These are phyloP conservation scores for Fusarium lyarnte DNA, from an alignment of 2,329 filamentous ascomycete species.

Conservation along the genomic window DNA sequence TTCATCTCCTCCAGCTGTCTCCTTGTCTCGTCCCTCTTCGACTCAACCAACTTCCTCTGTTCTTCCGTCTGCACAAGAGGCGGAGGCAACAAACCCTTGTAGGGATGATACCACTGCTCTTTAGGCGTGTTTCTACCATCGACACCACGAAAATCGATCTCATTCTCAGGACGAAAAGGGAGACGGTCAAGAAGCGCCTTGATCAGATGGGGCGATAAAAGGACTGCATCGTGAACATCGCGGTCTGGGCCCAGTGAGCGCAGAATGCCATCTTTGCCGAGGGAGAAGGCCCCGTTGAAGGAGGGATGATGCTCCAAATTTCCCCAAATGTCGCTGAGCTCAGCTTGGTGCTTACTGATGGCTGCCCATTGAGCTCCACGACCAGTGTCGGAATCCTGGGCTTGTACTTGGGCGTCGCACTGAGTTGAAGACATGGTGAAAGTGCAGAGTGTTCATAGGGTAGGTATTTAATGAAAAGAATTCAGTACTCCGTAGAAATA, in stretches of 20 bases:
- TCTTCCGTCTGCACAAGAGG: background rate
- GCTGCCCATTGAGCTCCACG: background rate
- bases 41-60: background rate
- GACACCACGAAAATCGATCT: background rate
- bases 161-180: background rate
- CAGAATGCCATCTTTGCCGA: background rate
- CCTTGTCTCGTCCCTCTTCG: background rate
- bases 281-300: background rate
- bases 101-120: background rate
- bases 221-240: background rate
- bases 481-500: too few relatives aligned
- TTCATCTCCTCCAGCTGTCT: background rate
- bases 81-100: background rate
- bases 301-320: background rate
- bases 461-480: too few relatives aligned
- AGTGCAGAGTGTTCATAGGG: background rate
- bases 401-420: background rate
- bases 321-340: background rate
- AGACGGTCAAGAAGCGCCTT: background rate
- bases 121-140: background rate
- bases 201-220: background rate
- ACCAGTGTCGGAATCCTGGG: background rate
- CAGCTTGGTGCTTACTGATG: background rate
- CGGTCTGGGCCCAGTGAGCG: background rate
- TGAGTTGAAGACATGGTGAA: background rate